Evolutionary conservation across 1,139 yeast species (phyloP).

Genomic region (Debaryomycetaceae sp.): DNA sequence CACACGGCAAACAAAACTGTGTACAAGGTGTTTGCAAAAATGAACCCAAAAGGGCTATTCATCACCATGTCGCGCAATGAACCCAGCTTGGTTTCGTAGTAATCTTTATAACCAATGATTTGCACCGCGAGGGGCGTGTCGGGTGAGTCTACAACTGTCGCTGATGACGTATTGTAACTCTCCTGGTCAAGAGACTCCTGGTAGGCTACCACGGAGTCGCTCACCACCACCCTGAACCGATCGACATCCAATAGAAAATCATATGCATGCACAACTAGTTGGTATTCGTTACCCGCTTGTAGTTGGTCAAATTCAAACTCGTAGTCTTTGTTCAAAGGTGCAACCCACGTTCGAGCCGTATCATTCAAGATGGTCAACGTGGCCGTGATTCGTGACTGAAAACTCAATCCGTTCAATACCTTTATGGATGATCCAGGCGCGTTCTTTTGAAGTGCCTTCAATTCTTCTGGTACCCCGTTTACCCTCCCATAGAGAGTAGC

Average conservation of each 20-base stretch:
- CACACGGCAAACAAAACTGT: conserved; percentile 29
- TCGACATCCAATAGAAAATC: conserved; percentile 29
- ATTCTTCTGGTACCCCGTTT: conserved; percentile 21
- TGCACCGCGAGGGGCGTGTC: conserved; percentile 20
- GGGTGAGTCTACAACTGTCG: conserved; percentile 13
- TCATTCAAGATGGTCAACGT: conserved; percentile 16
- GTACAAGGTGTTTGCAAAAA: conserved; percentile 34
- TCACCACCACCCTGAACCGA: conserved; percentile 25
- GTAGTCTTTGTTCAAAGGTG: conserved; percentile 23
- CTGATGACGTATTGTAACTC: conserved; percentile 17
- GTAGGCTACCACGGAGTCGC: conserved; percentile 18
- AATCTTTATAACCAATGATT: conserved; percentile 23
- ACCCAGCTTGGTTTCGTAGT: conserved; percentile 34
- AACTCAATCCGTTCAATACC: conserved; percentile 34
- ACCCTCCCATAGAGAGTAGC: conserved; percentile 20
- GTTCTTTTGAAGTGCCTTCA: conserved; percentile 18
- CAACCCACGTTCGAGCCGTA: conserved; percentile 1
- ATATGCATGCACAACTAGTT: conserved; percentile 31
- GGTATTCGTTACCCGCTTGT: conserved; percentile 26
- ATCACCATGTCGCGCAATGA: conserved; percentile 29
- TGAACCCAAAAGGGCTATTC: conserved; percentile 42
- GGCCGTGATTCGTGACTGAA: conserved; percentile 31
- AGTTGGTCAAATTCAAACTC: conserved; percentile 24
- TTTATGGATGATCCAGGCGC: conserved; percentile 9
- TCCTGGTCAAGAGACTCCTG: conserved; percentile 19